Evolutionary conservation across 345 rosid species (phyloP).

Genomic region (Brassica carinata): DNA sequence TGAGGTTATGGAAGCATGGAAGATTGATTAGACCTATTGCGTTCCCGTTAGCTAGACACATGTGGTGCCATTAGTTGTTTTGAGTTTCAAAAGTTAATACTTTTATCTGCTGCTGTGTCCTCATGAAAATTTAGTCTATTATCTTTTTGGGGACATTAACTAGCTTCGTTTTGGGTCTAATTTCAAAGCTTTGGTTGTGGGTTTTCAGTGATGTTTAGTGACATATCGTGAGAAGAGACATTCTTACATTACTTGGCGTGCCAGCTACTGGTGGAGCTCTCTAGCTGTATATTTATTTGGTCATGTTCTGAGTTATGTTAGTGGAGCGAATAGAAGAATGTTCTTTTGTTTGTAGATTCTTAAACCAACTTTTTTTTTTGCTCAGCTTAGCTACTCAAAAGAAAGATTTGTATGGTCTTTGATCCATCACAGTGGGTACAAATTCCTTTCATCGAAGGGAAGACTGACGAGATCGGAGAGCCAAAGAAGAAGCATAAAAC

Average conservation of each 20-base stretch:
- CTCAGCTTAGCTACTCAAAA: slow-evolving; percentile 90
- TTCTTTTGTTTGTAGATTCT: slow-evolving; percentile 27
- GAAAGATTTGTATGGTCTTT: slow-evolving; percentile 99
- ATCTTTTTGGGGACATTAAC: no score
- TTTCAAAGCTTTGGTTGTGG: not conserved
- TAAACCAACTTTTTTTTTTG: slow-evolving; percentile 20
- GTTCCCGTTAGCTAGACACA: no score
- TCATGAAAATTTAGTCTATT: no score
- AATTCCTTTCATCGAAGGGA: not conserved
- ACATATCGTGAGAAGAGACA: not conserved
- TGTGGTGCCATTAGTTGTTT: no score
- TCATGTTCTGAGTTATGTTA: slow-evolving; percentile 26
- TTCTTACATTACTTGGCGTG: not conserved
- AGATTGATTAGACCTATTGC: no score
- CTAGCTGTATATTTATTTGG: not conserved
- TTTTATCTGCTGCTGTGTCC: no score
- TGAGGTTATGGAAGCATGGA: not conserved
- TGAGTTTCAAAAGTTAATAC: slow-evolving; percentile 66
- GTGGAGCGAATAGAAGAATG: not conserved
- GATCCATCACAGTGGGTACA: slow-evolving; percentile 47
- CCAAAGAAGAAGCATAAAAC: not conserved
- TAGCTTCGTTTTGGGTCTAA: slow-evolving; percentile 1
- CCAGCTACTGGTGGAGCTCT: not conserved
- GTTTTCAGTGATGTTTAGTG: not conserved
- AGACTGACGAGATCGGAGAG: not conserved